phyloP scores from a whole-genome alignment of 2,329 filamentous ascomycete species.

The Fusarium pseudonygamai region DNA sequence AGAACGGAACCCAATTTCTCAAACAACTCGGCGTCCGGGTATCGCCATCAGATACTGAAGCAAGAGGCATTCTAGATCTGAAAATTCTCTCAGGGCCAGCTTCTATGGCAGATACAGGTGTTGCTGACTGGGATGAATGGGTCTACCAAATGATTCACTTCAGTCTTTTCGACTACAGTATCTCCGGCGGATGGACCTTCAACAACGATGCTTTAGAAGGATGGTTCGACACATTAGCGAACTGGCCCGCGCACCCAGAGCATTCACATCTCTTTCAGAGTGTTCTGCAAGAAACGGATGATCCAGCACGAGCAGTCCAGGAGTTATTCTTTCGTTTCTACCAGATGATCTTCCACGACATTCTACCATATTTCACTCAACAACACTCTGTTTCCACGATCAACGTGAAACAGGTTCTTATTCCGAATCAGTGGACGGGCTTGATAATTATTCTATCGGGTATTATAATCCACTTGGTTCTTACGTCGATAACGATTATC shows the following conservation, averaged over 20 bases:
- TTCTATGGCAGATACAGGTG: background rate
- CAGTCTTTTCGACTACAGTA: background rate
- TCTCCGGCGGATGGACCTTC: background rate
- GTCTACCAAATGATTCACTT: background rate
- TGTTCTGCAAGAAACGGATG: background rate
- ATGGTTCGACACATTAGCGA: fast-evolving
- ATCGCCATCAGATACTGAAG: fast-evolving
- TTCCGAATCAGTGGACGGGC: background rate
- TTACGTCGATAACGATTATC: background rate
- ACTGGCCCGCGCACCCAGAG: background rate
- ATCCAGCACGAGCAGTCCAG: slow-evolving; percentile 10
- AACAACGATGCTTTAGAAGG: background rate
- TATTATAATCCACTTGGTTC: background rate
- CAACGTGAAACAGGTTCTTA: background rate
- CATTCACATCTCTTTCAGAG: slow-evolving; percentile 12
- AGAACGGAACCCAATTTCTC: background rate
- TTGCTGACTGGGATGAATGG: background rate
- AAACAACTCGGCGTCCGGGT: background rate
- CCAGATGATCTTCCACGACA: slow-evolving; percentile 24
- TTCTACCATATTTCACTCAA: background rate
- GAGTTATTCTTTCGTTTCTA: background rate
- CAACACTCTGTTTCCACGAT: background rate
- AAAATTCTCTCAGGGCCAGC: background rate
- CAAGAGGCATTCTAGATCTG: slow-evolving; percentile 1
- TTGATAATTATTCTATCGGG: background rate